phyloP scores from a whole-genome alignment of 2,329 filamentous ascomycete species.

The Aspergillus niger region DNA sequence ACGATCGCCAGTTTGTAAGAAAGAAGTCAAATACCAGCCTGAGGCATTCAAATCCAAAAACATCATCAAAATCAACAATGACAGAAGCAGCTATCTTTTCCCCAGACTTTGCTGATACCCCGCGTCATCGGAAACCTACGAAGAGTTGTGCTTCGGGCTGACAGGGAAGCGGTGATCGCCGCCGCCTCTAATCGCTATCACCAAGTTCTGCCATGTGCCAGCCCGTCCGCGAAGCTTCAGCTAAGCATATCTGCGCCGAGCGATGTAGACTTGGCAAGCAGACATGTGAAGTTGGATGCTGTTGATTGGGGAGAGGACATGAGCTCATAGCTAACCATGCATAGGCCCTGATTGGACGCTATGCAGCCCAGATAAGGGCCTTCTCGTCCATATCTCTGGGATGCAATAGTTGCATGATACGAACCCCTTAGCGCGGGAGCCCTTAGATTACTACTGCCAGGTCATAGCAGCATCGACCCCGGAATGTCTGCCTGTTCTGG shows the following conservation, averaged over 20 bases:
- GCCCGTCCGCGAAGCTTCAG: conserved; percentile 9
- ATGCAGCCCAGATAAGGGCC: conserved; percentile 1
- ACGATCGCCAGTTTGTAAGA: not conserved
- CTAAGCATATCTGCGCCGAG: conserved; percentile 3
- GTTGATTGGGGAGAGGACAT: not conserved
- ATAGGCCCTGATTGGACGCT: not conserved
- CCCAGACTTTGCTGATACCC: conserved; percentile 10
- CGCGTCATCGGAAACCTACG: conserved; percentile 17
- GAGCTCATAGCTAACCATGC: not conserved
- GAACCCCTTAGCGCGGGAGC: conserved; percentile 3
- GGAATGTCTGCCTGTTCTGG: conserved; percentile 3
- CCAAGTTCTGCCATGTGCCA: not conserved
- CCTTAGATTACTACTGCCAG: conserved; percentile 2
- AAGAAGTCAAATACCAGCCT: too few relatives aligned
- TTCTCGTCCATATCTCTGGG: not conserved
- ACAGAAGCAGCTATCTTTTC: conserved; percentile 3
- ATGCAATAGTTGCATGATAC: conserved; percentile 5
- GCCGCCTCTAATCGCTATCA: conserved; percentile 7
- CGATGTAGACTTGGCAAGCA: not conserved
- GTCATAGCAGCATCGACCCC: not conserved
- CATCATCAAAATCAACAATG: not conserved
- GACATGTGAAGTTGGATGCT: not conserved
- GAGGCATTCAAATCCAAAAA: too few relatives aligned
- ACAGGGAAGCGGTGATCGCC: conserved; percentile 13
- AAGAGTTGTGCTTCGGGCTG: conserved; percentile 1